Percentiles rank a stretch among this genome's conserved stretches.
Evolutionary conservation across 352 stramenopile species (phyloP).

Genomic region (Pythium sp.): DNA sequence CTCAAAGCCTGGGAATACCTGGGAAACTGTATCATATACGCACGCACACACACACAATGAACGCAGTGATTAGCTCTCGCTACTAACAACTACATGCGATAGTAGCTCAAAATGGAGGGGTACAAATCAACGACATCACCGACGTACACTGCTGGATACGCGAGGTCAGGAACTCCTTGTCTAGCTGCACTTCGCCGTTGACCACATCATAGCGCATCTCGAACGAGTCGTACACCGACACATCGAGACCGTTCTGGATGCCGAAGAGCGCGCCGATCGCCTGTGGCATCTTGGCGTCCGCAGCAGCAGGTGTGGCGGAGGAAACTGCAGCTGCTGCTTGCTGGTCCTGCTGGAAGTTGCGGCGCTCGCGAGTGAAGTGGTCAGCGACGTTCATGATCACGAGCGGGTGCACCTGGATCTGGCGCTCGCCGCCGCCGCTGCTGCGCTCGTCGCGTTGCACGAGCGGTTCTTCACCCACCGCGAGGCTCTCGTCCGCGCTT

Average conservation of each 20-base stretch:
- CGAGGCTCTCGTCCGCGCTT: conserved; percentile 20
- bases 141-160: conserved; percentile 79
- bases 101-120: background rate
- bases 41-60: background rate
- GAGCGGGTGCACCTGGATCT: conserved; percentile 83
- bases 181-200: conserved; percentile 59
- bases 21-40: conserved; percentile 48
- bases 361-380: conserved; percentile 90
- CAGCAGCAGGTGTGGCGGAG: conserved; percentile 2
- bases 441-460: conserved; percentile 44
- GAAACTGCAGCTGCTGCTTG: background rate
- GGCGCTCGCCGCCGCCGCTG: conserved; percentile 51
- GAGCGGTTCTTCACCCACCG: conserved; percentile 31
- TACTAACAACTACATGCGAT: background rate
- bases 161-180: conserved; percentile 79
- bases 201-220: conserved; percentile 79
- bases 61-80: background rate
- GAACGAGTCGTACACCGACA: conserved; percentile 86
- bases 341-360: conserved; percentile 41
- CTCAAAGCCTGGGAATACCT: conserved; percentile 87
- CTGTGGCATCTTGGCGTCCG: conserved; percentile 44
- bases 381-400: conserved; percentile 94
- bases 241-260: conserved; percentile 78
- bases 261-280: conserved; percentile 92
- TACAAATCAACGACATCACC: background rate